Conservation (phyloP, 768 basidiomycete genomes). For the Phaffia australis region DNA sequence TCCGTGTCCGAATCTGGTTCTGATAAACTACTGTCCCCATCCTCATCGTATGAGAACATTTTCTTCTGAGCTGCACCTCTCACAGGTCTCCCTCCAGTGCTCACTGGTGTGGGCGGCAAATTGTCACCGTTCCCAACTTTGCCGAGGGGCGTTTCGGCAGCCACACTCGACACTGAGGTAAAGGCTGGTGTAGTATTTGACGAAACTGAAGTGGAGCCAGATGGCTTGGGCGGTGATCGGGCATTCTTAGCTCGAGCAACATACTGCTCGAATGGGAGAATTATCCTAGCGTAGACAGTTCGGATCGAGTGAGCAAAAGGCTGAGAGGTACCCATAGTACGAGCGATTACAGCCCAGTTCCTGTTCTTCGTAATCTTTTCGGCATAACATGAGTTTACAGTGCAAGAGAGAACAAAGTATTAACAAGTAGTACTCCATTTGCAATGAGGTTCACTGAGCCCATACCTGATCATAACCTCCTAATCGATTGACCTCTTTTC, state of each 20-base stretch:
- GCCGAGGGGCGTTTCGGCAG: background rate
- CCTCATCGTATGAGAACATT: conserved; percentile 10
- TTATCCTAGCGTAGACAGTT: conserved; percentile 77
- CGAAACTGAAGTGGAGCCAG: conserved; percentile 29
- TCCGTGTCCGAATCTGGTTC: conserved; percentile 12
- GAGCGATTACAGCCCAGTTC: conserved; percentile 80
- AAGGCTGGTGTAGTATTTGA: background rate
- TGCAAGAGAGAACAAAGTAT: conserved; percentile 7
- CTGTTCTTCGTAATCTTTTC: conserved; percentile 65
- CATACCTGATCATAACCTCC: conserved; percentile 81
- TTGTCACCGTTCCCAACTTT: background rate
- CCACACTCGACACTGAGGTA: background rate
- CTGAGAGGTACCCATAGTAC: conserved; percentile 67
- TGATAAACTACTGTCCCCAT: conserved; percentile 14
- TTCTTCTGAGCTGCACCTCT: background rate
- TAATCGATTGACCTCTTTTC: conserved; percentile 78
- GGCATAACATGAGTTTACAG: background rate
- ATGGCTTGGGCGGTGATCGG: conserved; percentile 27
- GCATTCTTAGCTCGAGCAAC: conserved; percentile 50
- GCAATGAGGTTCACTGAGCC: conserved; percentile 17
- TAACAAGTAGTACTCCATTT: conserved; percentile 9
- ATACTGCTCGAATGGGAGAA: conserved; percentile 92
- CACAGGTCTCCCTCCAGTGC: background rate
- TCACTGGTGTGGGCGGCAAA: background rate
- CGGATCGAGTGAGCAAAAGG: conserved; percentile 78